Conservation (phyloP, 108 stramenopile genomes). For the Fragilaria radians region DNA sequence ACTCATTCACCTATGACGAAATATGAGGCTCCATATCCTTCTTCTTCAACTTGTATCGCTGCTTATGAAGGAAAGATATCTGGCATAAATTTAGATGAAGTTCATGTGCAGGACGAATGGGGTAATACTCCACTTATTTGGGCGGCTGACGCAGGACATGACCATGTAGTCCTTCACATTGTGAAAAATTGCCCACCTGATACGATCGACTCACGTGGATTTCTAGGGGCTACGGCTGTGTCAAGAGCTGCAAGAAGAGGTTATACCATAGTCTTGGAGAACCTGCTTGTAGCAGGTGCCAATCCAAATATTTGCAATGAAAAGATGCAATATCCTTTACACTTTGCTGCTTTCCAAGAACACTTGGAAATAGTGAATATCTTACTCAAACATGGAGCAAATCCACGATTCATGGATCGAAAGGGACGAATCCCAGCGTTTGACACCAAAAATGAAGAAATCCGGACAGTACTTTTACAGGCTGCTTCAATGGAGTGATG, state of each 20-base stretch:
- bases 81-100: slow-evolving; percentile 2
- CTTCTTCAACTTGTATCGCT: slow-evolving; percentile 12
- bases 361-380: slow-evolving; percentile 16
- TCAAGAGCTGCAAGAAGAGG: slow-evolving; percentile 37
- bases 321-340: slow-evolving; percentile 54
- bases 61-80: slow-evolving; percentile 19
- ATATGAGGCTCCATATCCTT: slow-evolving; percentile 16
- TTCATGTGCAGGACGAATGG: slow-evolving; percentile 14
- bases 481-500: background rate
- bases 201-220: slow-evolving; percentile 25
- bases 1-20: slow-evolving; percentile 8
- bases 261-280: slow-evolving; percentile 9
- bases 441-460: slow-evolving; percentile 24
- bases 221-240: slow-evolving; percentile 36
- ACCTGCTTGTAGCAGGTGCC: slow-evolving; percentile 6
- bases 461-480: slow-evolving; percentile 6
- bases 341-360: slow-evolving; percentile 50
- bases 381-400: slow-evolving; percentile 26
- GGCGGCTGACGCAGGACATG: slow-evolving; percentile 32
- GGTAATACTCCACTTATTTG: slow-evolving; percentile 46
- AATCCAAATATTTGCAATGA: slow-evolving; percentile 30
- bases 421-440: slow-evolving; percentile 45
- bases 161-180: slow-evolving; percentile 9
- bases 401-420: slow-evolving; percentile 33
- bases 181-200: slow-evolving; percentile 1